Evolutionary conservation across 768 basidiomycete genomes (phyloP).

Genomic region (Termitomyces sp.): DNA sequence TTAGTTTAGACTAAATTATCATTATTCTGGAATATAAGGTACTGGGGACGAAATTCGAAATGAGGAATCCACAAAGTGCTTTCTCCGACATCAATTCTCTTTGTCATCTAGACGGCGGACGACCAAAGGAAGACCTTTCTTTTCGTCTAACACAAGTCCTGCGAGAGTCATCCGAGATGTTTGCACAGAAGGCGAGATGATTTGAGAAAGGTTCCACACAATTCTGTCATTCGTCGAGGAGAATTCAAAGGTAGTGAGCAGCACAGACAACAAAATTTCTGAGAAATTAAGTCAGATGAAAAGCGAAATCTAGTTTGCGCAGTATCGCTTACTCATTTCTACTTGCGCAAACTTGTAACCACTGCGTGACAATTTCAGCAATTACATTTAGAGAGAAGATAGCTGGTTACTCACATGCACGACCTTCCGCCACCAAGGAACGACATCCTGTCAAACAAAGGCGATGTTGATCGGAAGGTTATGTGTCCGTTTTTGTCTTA

Average conservation of each 20-base stretch:
- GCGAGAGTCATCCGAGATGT: conserved; percentile 4
- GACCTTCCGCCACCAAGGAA: conserved; percentile 50
- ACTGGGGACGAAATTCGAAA: neutral
- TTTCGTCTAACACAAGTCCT: conserved; percentile 20
- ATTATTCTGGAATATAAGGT: neutral
- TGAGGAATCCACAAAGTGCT: too few relatives aligned
- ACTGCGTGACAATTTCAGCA: conserved; percentile 14
- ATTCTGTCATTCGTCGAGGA: conserved; percentile 28
- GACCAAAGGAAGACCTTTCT: conserved; percentile 30
- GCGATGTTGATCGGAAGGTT: neutral
- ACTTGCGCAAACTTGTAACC: conserved; percentile 52
- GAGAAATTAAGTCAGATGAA: neutral
- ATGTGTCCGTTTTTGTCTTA: neutral
- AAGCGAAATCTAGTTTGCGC: neutral
- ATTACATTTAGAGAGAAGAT: neutral
- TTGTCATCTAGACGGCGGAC: conserved; percentile 15
- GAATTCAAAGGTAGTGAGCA: conserved; percentile 32
- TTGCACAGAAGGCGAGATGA: conserved; percentile 37
- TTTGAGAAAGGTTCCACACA: conserved; percentile 43
- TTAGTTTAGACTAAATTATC: neutral
- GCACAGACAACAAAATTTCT: conserved; percentile 35
- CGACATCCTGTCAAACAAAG: conserved; percentile 34
- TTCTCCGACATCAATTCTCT: neutral
- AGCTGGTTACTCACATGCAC: conserved; percentile 37
- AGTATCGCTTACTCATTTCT: conserved; percentile 44